Conservation (phyloP, 208 protist species). For the Wallacemonas rigidus region DNA sequence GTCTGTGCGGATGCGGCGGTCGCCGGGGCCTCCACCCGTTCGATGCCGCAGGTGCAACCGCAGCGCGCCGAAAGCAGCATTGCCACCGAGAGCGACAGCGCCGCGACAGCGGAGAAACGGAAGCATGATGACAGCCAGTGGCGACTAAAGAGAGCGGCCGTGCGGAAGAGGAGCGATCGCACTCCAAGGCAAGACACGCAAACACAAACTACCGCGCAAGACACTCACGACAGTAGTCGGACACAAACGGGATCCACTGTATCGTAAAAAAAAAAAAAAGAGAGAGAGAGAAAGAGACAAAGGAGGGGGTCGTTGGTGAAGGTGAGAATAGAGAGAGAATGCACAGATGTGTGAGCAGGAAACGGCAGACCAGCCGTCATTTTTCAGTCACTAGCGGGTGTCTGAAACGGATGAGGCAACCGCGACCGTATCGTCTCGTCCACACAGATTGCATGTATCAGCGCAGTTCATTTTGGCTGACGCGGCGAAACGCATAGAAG, state of each 20-base stretch:
- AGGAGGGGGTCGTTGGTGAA: background rate
- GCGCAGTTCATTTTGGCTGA: too few species aligned
- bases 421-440: too few species aligned
- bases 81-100: background rate
- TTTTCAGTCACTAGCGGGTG: too few species aligned
- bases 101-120: conserved; percentile 4
- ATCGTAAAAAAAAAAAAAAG: conserved; percentile 18
- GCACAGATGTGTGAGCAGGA: too few species aligned
- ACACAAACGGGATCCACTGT: too few species aligned
- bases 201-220: too few species aligned
- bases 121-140: background rate
- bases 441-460: too few species aligned
- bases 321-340: background rate
- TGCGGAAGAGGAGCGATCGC: conserved; percentile 18
- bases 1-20: conserved; percentile 82
- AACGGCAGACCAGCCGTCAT: too few species aligned
- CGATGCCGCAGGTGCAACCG: conserved; percentile 48
- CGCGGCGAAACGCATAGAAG: too few species aligned
- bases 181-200: background rate
- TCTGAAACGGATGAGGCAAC: too few species aligned
- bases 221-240: too few species aligned
- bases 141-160: background rate
- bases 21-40: conserved; percentile 77
- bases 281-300: conserved; percentile 1
- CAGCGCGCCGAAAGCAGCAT: background rate